A percentile compares a stretch with the other conserved stretches of the same genome.
phyloP scores from a whole-genome alignment of 2,329 filamentous ascomycete genomes.

The Didymella glomerata region DNA sequence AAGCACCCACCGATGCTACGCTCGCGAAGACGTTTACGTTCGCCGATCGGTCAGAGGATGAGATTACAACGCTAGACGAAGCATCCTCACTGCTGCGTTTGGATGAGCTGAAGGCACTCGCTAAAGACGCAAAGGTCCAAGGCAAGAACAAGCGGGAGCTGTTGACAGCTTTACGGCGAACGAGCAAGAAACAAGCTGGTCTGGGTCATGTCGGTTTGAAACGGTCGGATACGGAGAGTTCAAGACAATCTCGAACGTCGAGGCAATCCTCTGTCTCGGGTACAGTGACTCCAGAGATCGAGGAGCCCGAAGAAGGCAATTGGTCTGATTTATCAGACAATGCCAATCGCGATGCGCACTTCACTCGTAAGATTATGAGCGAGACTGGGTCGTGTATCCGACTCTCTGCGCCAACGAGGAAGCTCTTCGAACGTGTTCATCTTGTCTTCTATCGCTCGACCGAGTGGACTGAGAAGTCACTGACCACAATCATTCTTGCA shows the following conservation, averaged over 20 bases:
- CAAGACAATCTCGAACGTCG: constrained; percentile 61
- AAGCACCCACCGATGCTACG: constrained; percentile 56
- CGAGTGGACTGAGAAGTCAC: constrained; percentile 95
- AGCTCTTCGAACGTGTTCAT: constrained; percentile 92
- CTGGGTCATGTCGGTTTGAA: constrained; percentile 74
- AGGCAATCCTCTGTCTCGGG: constrained; percentile 56
- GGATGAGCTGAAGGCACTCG: constrained; percentile 84
- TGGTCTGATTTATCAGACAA: constrained; percentile 54
- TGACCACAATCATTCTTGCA: constrained; percentile 92
- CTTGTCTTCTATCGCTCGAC: constrained; percentile 95
- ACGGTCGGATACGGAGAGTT: constrained; percentile 68
- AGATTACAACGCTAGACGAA: constrained; percentile 81
- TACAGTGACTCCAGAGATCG: constrained; percentile 44
- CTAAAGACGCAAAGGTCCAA: constrained; percentile 85
- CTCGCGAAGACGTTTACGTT: constrained; percentile 74
- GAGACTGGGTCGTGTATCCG: constrained; percentile 85
- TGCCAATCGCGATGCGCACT: constrained; percentile 75
- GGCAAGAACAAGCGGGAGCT: constrained; percentile 89
- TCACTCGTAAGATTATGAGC: constrained; percentile 77
- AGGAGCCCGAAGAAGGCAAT: constrained; percentile 38
- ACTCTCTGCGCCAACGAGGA: constrained; percentile 74
- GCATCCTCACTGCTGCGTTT: constrained; percentile 82
- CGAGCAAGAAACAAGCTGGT: constrained; percentile 77
- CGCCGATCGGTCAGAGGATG: constrained; percentile 77
- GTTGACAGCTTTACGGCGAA: constrained; percentile 73